A percentile compares a stretch with the other conserved stretches of the same genome.
Evolutionary conservation across 495 filamentous ascomycete species (phyloP).

Genomic region (Hyaloscypha variabilis): DNA sequence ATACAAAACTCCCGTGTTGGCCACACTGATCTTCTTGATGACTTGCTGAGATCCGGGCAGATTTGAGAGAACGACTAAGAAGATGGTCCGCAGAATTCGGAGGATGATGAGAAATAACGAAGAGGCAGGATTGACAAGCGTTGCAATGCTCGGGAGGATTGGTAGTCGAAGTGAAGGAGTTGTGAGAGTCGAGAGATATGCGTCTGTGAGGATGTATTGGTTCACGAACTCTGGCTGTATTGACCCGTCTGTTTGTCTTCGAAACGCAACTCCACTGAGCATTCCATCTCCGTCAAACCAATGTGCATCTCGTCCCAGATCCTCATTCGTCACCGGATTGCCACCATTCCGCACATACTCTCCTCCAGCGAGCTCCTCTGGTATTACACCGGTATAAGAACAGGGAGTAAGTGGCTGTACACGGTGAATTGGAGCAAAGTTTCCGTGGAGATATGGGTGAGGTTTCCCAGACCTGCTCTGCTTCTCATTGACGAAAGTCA

Average conservation of each 20-base stretch:
- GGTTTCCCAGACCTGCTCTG: conserved; percentile 26
- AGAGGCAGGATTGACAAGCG: conserved; percentile 48
- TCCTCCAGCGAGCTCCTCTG: conserved; percentile 60
- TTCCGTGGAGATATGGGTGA: conserved; percentile 55
- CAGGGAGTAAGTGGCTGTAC: conserved; percentile 53
- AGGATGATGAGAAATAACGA: conserved; percentile 49
- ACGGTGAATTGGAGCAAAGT: conserved; percentile 63
- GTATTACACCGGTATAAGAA: conserved; percentile 53
- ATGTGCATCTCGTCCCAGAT: conserved; percentile 56
- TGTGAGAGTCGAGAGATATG: conserved; percentile 53
- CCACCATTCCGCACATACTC: conserved; percentile 72
- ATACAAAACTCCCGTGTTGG: conserved; percentile 63
- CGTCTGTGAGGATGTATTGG: conserved; percentile 64
- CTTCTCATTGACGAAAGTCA: conserved; percentile 28
- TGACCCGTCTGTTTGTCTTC: conserved; percentile 31
- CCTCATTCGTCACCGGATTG: conserved; percentile 65
- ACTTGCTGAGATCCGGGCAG: conserved; percentile 52
- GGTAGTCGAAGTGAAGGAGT: conserved; percentile 46
- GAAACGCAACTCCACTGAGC: conserved; percentile 65
- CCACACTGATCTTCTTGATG: conserved; percentile 65
- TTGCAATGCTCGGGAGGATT: conserved; percentile 62
- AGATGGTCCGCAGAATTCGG: conserved; percentile 50
- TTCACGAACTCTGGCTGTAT: conserved; percentile 64
- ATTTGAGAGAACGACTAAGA: conserved; percentile 55
- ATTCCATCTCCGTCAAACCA: conserved; percentile 78